These are phyloP conservation scores for Fusarium sp. DNA, from an alignment of 2,329 filamentous ascomycete species.

Conservation along the genomic window DNA sequence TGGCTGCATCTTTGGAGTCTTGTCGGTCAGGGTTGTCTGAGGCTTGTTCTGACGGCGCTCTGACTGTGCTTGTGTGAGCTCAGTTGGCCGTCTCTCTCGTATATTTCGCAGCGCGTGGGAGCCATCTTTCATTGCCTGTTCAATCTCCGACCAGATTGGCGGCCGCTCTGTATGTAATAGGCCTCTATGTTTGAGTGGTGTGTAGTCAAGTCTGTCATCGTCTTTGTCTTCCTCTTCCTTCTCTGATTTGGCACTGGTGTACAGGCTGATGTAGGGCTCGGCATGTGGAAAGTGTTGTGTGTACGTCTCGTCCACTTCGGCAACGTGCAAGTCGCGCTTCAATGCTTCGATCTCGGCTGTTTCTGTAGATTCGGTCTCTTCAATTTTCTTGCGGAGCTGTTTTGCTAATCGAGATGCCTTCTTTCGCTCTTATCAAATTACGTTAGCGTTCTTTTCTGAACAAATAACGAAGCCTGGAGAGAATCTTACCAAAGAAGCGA, in stretches of 20 bases:
- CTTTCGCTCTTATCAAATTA: conserved; percentile 70
- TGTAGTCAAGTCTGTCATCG: conserved; percentile 44
- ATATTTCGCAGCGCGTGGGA: conserved; percentile 64
- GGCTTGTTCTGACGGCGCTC: conserved; percentile 31
- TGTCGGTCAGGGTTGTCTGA: conserved; percentile 37
- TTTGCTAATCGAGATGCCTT: conserved; percentile 77
- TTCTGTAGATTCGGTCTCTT: conserved; percentile 62
- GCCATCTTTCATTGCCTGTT: conserved; percentile 72
- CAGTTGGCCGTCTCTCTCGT: conserved; percentile 62
- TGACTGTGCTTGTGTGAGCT: conserved; percentile 26
- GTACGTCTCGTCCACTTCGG: conserved; percentile 82
- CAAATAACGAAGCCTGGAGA: background rate
- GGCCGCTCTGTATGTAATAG: conserved; percentile 62
- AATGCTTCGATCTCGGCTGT: conserved; percentile 67
- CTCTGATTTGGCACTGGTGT: conserved; percentile 56
- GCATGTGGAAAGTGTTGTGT: conserved; percentile 78
- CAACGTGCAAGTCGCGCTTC: conserved; percentile 71
- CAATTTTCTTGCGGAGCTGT: conserved; percentile 70
- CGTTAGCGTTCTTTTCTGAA: conserved; percentile 17
- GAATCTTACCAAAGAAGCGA: conserved; percentile 78
- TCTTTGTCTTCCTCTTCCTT: conserved; percentile 53
- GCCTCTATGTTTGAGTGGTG: conserved; percentile 56
- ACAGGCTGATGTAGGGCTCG: conserved; percentile 76
- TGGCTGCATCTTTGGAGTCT: conserved; percentile 35
- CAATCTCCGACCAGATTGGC: conserved; percentile 76